phyloP scores from a whole-genome alignment of 2,329 filamentous ascomycete genomes.

The Karstenula rhodostoma region DNA sequence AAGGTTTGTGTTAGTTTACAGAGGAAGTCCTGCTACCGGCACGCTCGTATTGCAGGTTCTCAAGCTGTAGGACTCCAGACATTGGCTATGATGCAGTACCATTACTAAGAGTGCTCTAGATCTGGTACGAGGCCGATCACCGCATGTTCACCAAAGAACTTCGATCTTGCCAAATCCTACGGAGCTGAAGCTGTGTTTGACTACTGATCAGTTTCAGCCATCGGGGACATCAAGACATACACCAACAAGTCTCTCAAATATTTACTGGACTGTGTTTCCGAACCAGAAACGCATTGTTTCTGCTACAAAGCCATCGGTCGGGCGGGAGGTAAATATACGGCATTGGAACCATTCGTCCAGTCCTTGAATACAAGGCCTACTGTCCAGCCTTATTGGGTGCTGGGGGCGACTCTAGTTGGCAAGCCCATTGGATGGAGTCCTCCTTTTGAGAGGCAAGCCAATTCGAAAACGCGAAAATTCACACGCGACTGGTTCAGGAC shows the following conservation, averaged over 20 bases:
- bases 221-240: constrained; percentile 52
- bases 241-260: constrained; percentile 52
- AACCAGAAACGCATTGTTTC: constrained; percentile 21
- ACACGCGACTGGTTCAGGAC: constrained; percentile 7
- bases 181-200: constrained; percentile 41
- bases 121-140: constrained; percentile 12
- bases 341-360: constrained; percentile 24
- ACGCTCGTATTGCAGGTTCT: constrained; percentile 25
- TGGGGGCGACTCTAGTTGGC: constrained; percentile 26
- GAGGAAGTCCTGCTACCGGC: constrained; percentile 17
- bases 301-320: constrained; percentile 32
- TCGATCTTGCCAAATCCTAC: constrained; percentile 21
- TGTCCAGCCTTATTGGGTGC: constrained; percentile 24
- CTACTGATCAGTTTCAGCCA: constrained; percentile 53
- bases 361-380: constrained; percentile 14
- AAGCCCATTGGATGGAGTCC: constrained; percentile 15
- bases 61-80: constrained; percentile 15
- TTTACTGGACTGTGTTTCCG: constrained; percentile 58
- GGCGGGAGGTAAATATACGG: constrained; percentile 28
- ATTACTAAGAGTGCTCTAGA: background rate
- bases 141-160: constrained; percentile 21
- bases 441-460: constrained; percentile 12
- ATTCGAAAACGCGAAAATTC: constrained; percentile 9
- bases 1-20: no score
- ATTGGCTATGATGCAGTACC: background rate